A percentile compares a stretch with the other conserved stretches of the same genome.
phyloP scores from a whole-genome alignment of 2,329 filamentous ascomycete species.

The Cladosporium sp. region DNA sequence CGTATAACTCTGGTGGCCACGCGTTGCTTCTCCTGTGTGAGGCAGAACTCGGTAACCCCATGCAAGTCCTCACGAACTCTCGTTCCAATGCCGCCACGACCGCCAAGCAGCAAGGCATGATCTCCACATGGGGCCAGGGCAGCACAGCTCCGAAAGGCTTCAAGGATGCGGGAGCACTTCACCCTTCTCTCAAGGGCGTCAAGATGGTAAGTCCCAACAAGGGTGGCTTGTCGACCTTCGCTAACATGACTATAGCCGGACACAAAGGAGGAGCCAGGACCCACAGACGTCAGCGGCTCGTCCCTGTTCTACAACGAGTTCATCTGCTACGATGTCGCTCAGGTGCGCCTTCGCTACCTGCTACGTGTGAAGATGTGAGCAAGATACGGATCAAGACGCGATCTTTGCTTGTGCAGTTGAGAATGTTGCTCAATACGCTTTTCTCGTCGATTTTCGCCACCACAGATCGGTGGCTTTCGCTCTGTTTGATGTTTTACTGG shows the following conservation, averaged over 20 bases:
- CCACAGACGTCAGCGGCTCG: conserved; percentile 31
- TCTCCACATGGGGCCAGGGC: conserved; percentile 70
- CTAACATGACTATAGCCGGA: conserved; percentile 21
- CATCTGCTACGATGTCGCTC: conserved; percentile 65
- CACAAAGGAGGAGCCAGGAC: conserved; percentile 16
- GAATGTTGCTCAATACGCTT: too few species aligned
- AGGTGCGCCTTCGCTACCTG: conserved; percentile 67
- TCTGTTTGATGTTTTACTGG: too few species aligned
- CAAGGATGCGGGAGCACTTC: conserved; percentile 69
- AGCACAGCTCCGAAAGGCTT: conserved; percentile 61
- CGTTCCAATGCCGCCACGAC: conserved; percentile 61
- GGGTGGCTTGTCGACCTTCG: neutral
- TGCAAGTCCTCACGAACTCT: conserved; percentile 57
- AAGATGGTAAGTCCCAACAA: conserved; percentile 55
- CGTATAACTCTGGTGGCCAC: conserved; percentile 59
- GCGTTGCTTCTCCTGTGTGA: conserved; percentile 80
- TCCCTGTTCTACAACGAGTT: conserved; percentile 68
- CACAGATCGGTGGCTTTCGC: too few species aligned
- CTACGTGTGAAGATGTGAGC: conserved; percentile 53
- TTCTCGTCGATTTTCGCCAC: too few species aligned
- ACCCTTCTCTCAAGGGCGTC: conserved; percentile 62
- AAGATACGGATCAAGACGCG: too few species aligned
- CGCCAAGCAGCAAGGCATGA: conserved; percentile 56
- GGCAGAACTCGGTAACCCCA: conserved; percentile 72
- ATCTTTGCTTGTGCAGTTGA: too few species aligned